Conservation (phyloP, 73 alveolate species). For the Paramecium primaurelia region DNA sequence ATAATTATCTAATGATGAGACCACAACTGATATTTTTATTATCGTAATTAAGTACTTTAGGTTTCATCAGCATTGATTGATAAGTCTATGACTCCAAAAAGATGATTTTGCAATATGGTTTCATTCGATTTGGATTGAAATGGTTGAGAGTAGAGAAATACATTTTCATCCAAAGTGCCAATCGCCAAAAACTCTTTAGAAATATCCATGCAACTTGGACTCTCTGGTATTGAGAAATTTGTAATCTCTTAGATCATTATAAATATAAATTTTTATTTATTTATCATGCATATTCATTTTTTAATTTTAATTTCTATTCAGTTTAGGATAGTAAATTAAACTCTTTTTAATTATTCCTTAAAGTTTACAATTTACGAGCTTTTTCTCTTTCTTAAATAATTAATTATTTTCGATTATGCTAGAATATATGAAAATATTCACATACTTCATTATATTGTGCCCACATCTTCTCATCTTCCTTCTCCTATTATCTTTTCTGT, state of each 20-base stretch:
- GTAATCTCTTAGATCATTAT: constrained; percentile 28
- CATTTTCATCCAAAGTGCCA: constrained; percentile 35
- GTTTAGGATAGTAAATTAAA: background rate
- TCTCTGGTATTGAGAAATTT: background rate
- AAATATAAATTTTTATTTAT: background rate
- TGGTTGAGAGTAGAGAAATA: background rate
- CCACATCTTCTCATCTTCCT: constrained; percentile 70
- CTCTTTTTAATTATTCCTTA: background rate
- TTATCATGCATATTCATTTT: background rate
- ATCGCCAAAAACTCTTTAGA: constrained; percentile 14
- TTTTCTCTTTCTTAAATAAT: background rate
- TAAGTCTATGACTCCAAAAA: constrained; percentile 29
- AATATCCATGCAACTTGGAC: background rate
- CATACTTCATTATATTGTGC: background rate
- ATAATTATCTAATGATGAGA: constrained; percentile 14
- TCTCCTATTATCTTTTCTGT: background rate
- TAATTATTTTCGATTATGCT: too few relatives aligned
- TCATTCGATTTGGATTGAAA: background rate
- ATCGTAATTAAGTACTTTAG: background rate
- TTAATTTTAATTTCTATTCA: background rate
- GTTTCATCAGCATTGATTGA: constrained; percentile 12
- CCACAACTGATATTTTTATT: constrained; percentile 5
- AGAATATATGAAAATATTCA: too few relatives aligned
- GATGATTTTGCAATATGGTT: constrained; percentile 7
- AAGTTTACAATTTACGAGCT: background rate